A percentile compares a stretch with the other conserved stretches of the same genome.
Evolutionary conservation across 2,329 filamentous ascomycete genomes (phyloP).

Genomic region (Epichloe baconii): DNA sequence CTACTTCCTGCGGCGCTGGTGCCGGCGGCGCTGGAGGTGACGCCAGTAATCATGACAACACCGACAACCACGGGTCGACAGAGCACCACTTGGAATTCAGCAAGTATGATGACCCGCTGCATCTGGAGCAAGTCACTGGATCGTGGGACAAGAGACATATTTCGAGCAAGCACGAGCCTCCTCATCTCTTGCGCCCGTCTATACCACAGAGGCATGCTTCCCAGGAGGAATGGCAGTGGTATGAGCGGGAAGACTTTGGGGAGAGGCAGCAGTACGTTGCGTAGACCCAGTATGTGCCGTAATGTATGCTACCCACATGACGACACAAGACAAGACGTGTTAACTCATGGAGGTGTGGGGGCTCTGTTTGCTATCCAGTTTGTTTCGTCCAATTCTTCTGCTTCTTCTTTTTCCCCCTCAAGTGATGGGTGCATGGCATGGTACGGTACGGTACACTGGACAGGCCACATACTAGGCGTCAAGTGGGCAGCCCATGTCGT

Average conservation of each 20-base stretch:
- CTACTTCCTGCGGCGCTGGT: not conserved
- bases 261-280: slow-evolving; percentile 13
- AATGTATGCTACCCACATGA: not conserved
- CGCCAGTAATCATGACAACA: not conserved
- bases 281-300: slow-evolving; percentile 19
- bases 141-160: not conserved
- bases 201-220: slow-evolving; percentile 3
- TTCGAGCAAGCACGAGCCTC: not conserved
- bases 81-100: not conserved
- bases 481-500: not conserved
- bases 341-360: too few relatives aligned
- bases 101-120: not conserved
- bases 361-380: not conserved
- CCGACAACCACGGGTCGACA: slow-evolving; percentile 9
- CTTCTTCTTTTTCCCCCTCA: too few relatives aligned
- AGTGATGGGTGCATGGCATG: not conserved
- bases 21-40: not conserved
- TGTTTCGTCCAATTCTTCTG: too few relatives aligned
- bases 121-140: not conserved
- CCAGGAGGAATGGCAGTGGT: slow-evolving; percentile 21
- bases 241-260: slow-evolving; percentile 21
- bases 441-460: not conserved
- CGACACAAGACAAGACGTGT: not conserved
- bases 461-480: not conserved
- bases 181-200: not conserved